A percentile compares a stretch with the other conserved stretches of the same genome.
Evolutionary conservation across 495 filamentous ascomycete genomes (phyloP).

Genomic region (Saxispiralis lemnorum): DNA sequence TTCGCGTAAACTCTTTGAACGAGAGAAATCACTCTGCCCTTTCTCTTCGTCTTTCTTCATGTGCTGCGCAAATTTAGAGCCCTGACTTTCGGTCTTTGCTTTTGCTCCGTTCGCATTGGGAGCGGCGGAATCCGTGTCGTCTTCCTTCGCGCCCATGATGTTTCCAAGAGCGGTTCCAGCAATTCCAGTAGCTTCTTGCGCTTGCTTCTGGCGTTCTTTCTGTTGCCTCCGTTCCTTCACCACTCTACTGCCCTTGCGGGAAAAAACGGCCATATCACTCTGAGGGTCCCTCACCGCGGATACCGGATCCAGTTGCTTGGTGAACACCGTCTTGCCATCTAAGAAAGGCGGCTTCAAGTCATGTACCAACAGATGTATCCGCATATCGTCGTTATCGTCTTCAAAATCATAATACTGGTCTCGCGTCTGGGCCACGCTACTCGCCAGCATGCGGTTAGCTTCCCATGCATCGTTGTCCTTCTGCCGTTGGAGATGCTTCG

Average conservation of each 20-base stretch:
- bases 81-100: conserved; percentile 35
- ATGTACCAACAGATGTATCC: conserved; percentile 83
- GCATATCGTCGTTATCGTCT: conserved; percentile 79
- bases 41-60: conserved; percentile 57
- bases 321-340: conserved; percentile 88
- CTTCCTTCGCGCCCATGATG: conserved; percentile 85
- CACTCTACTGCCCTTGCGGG: conserved; percentile 83
- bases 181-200: conserved; percentile 85
- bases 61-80: conserved; percentile 78
- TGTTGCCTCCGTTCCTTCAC: conserved; percentile 83
- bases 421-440: conserved; percentile 78
- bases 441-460: conserved; percentile 94
- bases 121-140: conserved; percentile 77
- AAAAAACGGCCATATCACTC: conserved; percentile 98
- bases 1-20: conserved; percentile 76
- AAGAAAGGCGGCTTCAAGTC: conserved; percentile 90
- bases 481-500: conserved; percentile 63
- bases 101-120: conserved; percentile 48
- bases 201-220: conserved; percentile 84
- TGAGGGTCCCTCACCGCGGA: conserved; percentile 85
- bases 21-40: conserved; percentile 80
- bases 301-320: conserved; percentile 89
- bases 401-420: conserved; percentile 65
- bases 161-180: conserved; percentile 86
- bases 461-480: conserved; percentile 96